Percentiles rank a stretch among this genome's conserved stretches.
phyloP scores from a whole-genome alignment of 306 rosid genomes.

The Castanea mollissima region DNA sequence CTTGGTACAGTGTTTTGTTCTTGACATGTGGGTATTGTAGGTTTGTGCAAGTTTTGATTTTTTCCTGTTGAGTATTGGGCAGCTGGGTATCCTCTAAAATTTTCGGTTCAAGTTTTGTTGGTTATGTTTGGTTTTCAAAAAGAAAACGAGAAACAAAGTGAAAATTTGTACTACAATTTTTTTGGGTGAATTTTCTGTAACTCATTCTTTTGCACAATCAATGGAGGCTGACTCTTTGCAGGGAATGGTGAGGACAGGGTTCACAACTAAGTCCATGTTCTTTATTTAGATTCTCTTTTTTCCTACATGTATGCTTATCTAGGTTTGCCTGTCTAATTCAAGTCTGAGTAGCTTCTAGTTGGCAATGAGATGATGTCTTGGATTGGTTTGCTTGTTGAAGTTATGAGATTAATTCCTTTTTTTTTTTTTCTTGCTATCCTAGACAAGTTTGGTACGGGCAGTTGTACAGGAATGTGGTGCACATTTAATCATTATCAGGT shows the following conservation, averaged over 20 bases:
- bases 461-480: conserved; percentile 85
- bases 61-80: neutral
- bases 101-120: neutral
- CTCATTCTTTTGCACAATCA: neutral
- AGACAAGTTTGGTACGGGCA: conserved; percentile 92
- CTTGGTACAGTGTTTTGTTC: neutral
- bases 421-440: conserved; percentile 5
- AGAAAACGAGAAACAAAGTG: neutral
- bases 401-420: conserved; percentile 9
- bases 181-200: neutral
- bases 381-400: neutral
- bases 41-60: neutral
- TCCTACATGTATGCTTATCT: neutral
- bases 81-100: neutral
- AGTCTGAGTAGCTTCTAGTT: neutral
- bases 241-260: neutral
- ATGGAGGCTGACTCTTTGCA: neutral
- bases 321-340: neutral
- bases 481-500: conserved; percentile 70
- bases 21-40: neutral
- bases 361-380: neutral
- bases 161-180: neutral
- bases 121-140: neutral
- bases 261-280: conserved; percentile 1
- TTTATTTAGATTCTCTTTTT: neutral